Percentiles rank a stretch among this genome's conserved stretches.
Conservation (phyloP, 2,329 filamentous ascomycete species). For the Aspergillus puulaauensis region DNA sequence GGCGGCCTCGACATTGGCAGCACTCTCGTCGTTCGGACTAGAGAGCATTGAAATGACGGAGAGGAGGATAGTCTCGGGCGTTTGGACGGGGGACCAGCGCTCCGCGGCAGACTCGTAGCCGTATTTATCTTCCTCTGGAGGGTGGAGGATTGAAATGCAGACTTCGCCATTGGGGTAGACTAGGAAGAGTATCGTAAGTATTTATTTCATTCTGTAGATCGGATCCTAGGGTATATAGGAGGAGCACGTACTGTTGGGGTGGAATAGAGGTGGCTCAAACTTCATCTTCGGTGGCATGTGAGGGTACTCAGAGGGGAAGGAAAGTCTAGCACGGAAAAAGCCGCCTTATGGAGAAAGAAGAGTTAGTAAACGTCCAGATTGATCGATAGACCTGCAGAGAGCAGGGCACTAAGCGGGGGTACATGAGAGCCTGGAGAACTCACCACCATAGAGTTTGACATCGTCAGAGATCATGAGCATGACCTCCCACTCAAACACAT, state of each 20-base stretch:
- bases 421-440: slow-evolving; percentile 26
- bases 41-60: slow-evolving; percentile 90
- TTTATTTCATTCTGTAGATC: not conserved
- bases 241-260: slow-evolving; percentile 72
- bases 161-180: slow-evolving; percentile 84
- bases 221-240: not conserved
- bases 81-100: slow-evolving; percentile 93
- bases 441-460: slow-evolving; percentile 89
- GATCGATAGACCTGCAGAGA: not conserved
- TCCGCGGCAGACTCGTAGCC: slow-evolving; percentile 90
- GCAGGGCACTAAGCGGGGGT: not conserved
- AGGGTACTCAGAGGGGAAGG: slow-evolving; percentile 83
- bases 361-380: not conserved
- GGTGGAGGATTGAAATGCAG: slow-evolving; percentile 96
- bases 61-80: slow-evolving; percentile 88
- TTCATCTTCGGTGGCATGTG: slow-evolving; percentile 84
- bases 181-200: slow-evolving; percentile 24
- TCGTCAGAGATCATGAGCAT: slow-evolving; percentile 98
- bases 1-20: slow-evolving; percentile 92
- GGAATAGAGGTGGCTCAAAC: slow-evolving; percentile 84
- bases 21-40: slow-evolving; percentile 91
- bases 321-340: slow-evolving; percentile 82
- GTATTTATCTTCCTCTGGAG: slow-evolving; percentile 88
- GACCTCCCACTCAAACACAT: slow-evolving; percentile 97
- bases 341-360: slow-evolving; percentile 60